Base-by-base conservation (phyloP, 768 basidiomycete species). In the Mycena galopus region DNA sequence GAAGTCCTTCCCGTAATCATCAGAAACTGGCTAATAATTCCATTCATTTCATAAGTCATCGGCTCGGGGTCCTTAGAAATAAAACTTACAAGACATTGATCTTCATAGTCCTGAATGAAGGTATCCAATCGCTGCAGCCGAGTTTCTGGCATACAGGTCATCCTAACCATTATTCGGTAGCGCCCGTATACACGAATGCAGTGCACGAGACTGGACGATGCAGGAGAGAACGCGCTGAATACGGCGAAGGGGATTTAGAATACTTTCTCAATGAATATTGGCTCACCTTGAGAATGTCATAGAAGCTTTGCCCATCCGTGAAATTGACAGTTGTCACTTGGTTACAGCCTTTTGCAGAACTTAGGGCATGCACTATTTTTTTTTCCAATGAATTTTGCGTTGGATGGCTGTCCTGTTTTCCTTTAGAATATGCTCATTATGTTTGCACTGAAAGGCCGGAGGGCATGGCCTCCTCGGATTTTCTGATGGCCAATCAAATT, bases 271-370 rank as follows among this genome's bases (percentile, higher is more conserved):
- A 42, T 42, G 8, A 42, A 42, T 42, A 17, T 42, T 4, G 16
- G 39, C 39, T 23, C 73, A 79, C 78, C 78, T 80, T 80, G 12
- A 81, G 53, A 60, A 78, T 80, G 59, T 81, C 72, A 37, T 78
- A 79, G 65, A 77, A 79, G 12, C 69, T 67, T 58, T 82, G 77
- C 14, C 81, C 79, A 62, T 82, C 80, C 4, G 79, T 76, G 67
- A 78, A 81, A 17, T 76, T 67, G n/a, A 73, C 74, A 2, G 78
- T 80, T 9, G 79, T 77, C 21, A 82, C 74, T 23, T 68, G 47
- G 29, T 79, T 75, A 66, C 81, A 80, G 57, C 81, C 79, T 51
- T 81, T 81, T 25, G n/a, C n/a, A n/a, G n/a, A n/a, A n/a, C n/a
- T n/a, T n/a, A n/a, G n/a, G n/a, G n/a, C n/a, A n/a, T n/a, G n/a